Conservation (phyloP, 345 rosid genomes). For the Carallia pectinifolia region DNA sequence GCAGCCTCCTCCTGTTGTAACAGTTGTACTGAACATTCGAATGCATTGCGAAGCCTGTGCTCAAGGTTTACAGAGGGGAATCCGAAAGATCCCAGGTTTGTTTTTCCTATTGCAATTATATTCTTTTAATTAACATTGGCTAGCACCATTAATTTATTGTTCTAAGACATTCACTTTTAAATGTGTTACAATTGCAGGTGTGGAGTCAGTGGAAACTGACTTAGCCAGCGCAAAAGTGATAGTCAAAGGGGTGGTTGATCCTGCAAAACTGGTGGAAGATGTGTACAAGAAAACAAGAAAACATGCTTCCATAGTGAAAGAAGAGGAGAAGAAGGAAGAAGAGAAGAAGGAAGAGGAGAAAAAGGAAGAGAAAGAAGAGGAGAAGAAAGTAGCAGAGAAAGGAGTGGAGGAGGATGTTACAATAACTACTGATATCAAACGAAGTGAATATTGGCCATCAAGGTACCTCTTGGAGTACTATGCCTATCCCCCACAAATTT, state of each 20-base stretch:
- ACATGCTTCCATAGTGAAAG: constrained; percentile 53
- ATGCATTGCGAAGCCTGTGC: constrained; percentile 86
- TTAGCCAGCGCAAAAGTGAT: constrained; percentile 37
- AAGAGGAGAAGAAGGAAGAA: constrained; percentile 45
- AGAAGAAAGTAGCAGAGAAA: constrained; percentile 19
- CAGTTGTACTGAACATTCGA: constrained; percentile 50
- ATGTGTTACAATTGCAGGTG: constrained; percentile 34
- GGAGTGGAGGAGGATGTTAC: constrained; percentile 26
- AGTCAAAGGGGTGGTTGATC: constrained; percentile 59
- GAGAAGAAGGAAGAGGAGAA: constrained; percentile 34
- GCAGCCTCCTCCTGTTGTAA: constrained; percentile 50
- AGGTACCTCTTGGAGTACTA: constrained; percentile 32
- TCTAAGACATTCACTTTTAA: too few relatives aligned
- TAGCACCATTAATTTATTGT: too few relatives aligned
- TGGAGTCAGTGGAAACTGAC: constrained; percentile 58
- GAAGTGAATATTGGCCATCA: constrained; percentile 48
- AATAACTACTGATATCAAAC: constrained; percentile 35
- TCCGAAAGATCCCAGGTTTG: constrained; percentile 52
- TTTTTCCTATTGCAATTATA: neutral
- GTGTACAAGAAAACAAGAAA: constrained; percentile 52
- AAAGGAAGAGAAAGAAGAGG: constrained; percentile 19
- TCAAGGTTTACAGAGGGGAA: constrained; percentile 43
- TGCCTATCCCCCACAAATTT: constrained; percentile 45
- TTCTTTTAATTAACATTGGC: neutral
- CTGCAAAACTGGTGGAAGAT: constrained; percentile 39